These are phyloP conservation scores for Collybia sp. DNA, from an alignment of 768 basidiomycete species.

Conservation along the genomic window DNA sequence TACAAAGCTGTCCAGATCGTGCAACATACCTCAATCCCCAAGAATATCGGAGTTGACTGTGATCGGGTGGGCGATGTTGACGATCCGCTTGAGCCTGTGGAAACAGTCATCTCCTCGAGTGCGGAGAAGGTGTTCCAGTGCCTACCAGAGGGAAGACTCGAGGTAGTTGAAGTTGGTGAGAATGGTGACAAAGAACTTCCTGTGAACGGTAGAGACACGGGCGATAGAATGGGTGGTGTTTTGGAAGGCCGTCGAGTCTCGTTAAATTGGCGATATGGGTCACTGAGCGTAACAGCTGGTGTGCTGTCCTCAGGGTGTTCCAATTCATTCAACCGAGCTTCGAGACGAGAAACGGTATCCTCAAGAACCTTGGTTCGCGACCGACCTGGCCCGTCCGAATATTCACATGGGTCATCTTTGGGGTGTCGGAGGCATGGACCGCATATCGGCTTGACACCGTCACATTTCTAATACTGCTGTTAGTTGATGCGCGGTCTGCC, in stretches of 20 bases:
- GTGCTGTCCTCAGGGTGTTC: slow-evolving; percentile 46
- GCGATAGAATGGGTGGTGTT: slow-evolving; percentile 25
- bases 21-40: slow-evolving; percentile 33
- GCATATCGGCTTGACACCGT: slow-evolving; percentile 60
- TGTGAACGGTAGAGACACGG: slow-evolving; percentile 20
- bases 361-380: slow-evolving; percentile 58
- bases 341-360: slow-evolving; percentile 51
- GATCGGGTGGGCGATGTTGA: slow-evolving; percentile 33
- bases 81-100: slow-evolving; percentile 38
- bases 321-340: slow-evolving; percentile 51
- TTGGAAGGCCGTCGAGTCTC: slow-evolving; percentile 26
- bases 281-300: slow-evolving; percentile 44
- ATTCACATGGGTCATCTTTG: slow-evolving; percentile 67
- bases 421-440: slow-evolving; percentile 57
- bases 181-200: slow-evolving; percentile 32
- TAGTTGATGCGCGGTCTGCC: slow-evolving; percentile 1
- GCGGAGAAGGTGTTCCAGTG: slow-evolving; percentile 32
- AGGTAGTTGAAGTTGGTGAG: slow-evolving; percentile 38
- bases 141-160: slow-evolving; percentile 45
- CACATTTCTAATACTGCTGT: slow-evolving; percentile 48
- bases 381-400: slow-evolving; percentile 57
- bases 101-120: slow-evolving; percentile 33
- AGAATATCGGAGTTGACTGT: slow-evolving; percentile 28
- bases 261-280: slow-evolving; percentile 39
- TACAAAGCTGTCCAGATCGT: not conserved